phyloP scores from a whole-genome alignment of 2,329 filamentous ascomycete genomes.

The Diplodia mutila region DNA sequence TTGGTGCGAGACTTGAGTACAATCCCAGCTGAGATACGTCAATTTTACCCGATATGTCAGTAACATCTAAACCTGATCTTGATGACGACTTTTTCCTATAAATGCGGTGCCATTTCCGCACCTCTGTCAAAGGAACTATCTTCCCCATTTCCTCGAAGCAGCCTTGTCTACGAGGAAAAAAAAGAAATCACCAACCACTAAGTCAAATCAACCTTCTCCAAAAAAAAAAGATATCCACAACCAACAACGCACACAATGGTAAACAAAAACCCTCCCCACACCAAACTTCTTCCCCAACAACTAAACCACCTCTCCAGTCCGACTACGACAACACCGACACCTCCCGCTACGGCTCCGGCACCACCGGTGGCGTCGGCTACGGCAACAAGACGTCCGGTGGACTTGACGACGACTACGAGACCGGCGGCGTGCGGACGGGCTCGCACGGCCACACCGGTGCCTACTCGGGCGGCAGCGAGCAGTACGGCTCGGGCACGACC shows the following conservation, averaged over 20 bases:
- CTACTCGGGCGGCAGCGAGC: too few species aligned
- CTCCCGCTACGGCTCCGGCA: constrained; percentile 37
- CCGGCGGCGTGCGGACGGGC: too few species aligned
- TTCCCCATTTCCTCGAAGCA: background rate
- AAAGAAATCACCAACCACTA: background rate
- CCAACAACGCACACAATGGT: constrained; percentile 11
- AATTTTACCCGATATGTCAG: background rate
- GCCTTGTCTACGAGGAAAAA: background rate
- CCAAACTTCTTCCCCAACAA: background rate
- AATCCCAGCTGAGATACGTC: constrained; percentile 2
- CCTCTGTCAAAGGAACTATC: background rate
- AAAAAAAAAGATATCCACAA: background rate
- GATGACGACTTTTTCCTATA: background rate
- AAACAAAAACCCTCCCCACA: background rate
- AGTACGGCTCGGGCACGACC: too few species aligned
- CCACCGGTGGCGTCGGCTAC: constrained; percentile 25
- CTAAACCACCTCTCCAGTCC: background rate
- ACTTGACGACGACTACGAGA: too few species aligned
- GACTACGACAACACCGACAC: constrained; percentile 27
- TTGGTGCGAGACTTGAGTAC: background rate
- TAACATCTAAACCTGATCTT: background rate
- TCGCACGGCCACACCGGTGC: too few species aligned
- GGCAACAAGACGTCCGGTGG: too few species aligned
- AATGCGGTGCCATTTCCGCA: background rate
- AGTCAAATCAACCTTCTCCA: background rate